Conservation (phyloP, 2,329 filamentous ascomycete genomes). For the Sporothrix pseudoabietina region DNA sequence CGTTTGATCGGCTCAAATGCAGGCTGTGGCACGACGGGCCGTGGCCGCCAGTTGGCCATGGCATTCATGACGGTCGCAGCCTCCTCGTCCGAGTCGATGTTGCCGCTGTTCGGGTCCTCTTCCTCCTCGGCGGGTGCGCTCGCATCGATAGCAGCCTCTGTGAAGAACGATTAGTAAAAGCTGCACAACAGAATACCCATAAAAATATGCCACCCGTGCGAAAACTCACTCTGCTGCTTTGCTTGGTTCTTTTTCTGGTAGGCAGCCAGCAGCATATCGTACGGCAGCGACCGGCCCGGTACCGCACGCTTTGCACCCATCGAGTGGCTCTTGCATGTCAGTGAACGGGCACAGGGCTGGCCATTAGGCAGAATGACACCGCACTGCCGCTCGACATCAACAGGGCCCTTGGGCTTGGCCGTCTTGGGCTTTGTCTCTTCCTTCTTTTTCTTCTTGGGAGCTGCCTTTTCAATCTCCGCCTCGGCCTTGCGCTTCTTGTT, state of each 20-base stretch:
- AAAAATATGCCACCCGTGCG: neutral
- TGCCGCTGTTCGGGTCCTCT: slow-evolving; percentile 74
- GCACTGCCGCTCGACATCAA: slow-evolving; percentile 92
- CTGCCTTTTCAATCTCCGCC: slow-evolving; percentile 75
- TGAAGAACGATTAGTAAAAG: slow-evolving; percentile 15
- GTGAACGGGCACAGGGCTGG: slow-evolving; percentile 79
- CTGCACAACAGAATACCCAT: too few relatives aligned
- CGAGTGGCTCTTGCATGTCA: slow-evolving; percentile 93
- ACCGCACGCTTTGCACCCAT: slow-evolving; percentile 94
- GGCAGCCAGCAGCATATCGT: slow-evolving; percentile 85
- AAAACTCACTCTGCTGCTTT: slow-evolving; percentile 71
- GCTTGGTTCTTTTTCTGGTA: slow-evolving; percentile 99
- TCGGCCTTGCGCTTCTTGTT: slow-evolving; percentile 76
- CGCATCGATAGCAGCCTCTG: slow-evolving; percentile 91
- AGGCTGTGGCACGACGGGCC: slow-evolving; percentile 71
- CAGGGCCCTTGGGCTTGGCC: slow-evolving; percentile 85
- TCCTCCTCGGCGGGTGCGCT: slow-evolving; percentile 89
- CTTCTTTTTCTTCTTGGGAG: slow-evolving; percentile 92
- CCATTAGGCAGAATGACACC: slow-evolving; percentile 85
- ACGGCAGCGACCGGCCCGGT: slow-evolving; percentile 81
- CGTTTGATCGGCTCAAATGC: slow-evolving; percentile 63
- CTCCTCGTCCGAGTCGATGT: slow-evolving; percentile 94
- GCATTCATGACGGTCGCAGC: slow-evolving; percentile 85
- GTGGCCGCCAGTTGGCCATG: slow-evolving; percentile 72
- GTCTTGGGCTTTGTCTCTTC: slow-evolving; percentile 83